phyloP scores from a whole-genome alignment of 2,329 filamentous ascomycete species.

The Clathrospora elynae region DNA sequence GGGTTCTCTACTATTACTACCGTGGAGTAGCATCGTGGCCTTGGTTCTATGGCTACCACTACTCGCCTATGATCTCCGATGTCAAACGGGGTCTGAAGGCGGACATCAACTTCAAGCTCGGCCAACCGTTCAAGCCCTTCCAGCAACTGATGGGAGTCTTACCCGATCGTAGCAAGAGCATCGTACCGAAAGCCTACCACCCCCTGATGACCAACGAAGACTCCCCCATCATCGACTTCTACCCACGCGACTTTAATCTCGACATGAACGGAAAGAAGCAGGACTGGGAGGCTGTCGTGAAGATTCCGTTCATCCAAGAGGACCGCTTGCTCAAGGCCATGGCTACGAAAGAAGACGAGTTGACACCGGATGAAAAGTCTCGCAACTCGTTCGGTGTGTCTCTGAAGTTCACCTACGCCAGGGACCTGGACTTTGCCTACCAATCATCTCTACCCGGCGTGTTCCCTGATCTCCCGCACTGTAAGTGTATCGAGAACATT shows the following conservation, averaged over 20 bases:
- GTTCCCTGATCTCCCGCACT: conserved; percentile 86
- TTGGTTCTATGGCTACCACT: conserved; percentile 97
- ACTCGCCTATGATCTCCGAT: conserved; percentile 96
- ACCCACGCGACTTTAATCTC: conserved; percentile 92
- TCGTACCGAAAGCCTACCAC: conserved; percentile 86
- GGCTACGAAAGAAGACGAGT: conserved; percentile 76
- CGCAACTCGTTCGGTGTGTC: conserved; percentile 92
- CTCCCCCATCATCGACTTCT: conserved; percentile 97
- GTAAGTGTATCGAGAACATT: conserved; percentile 92
- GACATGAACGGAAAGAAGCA: conserved; percentile 99
- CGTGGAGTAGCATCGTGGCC: conserved; percentile 96
- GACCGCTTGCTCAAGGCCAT: conserved; percentile 82
- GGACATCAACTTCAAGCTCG: conserved; percentile 88
- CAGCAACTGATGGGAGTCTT: conserved; percentile 98
- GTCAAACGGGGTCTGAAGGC: conserved; percentile 86
- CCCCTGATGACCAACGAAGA: conserved; percentile 88
- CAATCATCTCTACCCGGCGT: conserved; percentile 85
- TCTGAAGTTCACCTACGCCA: conserved; percentile 87
- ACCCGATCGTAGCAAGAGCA: conserved; percentile 95
- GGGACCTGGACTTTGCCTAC: conserved; percentile 78
- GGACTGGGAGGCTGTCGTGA: conserved; percentile 99
- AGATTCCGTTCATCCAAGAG: conserved; percentile 98
- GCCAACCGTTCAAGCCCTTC: conserved; percentile 92
- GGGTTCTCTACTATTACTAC: conserved; percentile 99
- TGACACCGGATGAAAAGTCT: conserved; percentile 77